Conservation (phyloP, 192 early-diverging fungal genomes). For the Umbelopsis ramanniana region DNA sequence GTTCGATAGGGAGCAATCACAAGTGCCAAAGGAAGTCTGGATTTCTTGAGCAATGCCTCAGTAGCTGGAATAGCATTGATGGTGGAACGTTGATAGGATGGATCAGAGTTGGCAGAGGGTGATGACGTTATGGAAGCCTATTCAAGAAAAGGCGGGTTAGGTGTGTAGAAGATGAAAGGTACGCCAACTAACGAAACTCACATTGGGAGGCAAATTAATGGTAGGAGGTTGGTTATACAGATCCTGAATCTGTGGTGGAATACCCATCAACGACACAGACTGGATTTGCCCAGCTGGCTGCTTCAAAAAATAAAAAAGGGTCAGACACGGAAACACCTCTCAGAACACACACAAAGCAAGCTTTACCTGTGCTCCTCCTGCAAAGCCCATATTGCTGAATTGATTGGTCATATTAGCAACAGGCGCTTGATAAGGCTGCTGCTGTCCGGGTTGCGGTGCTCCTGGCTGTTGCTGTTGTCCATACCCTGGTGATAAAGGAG, state of each 20-base stretch:
- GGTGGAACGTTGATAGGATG: conserved; percentile 87
- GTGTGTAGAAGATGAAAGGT: neutral
- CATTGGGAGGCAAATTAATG: conserved; percentile 57
- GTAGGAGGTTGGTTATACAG: conserved; percentile 48
- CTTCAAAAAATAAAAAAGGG: neutral
- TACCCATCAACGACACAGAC: conserved; percentile 57
- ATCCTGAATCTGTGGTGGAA: conserved; percentile 51
- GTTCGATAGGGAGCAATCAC: conserved; percentile 89
- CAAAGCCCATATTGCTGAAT: conserved; percentile 41
- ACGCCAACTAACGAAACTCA: conserved; percentile 26
- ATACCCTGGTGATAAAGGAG: conserved; percentile 29
- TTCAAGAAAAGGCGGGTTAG: neutral
- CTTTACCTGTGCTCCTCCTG: conserved; percentile 31
- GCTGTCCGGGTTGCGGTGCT: neutral
- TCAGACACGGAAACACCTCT: conserved; percentile 37
- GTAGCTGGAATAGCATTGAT: conserved; percentile 89
- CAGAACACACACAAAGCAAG: conserved; percentile 23
- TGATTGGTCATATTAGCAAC: conserved; percentile 39
- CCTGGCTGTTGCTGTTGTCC: conserved; percentile 21
- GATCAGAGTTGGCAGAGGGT: conserved; percentile 66
- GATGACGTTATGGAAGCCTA: conserved; percentile 57
- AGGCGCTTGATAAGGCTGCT: conserved; percentile 18
- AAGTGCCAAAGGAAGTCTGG: conserved; percentile 87
- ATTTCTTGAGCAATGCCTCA: conserved; percentile 81
- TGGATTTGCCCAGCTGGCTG: conserved; percentile 31